Conservation (phyloP, 192 early-diverging fungal species). For the Entomortierella chlamydospora region DNA sequence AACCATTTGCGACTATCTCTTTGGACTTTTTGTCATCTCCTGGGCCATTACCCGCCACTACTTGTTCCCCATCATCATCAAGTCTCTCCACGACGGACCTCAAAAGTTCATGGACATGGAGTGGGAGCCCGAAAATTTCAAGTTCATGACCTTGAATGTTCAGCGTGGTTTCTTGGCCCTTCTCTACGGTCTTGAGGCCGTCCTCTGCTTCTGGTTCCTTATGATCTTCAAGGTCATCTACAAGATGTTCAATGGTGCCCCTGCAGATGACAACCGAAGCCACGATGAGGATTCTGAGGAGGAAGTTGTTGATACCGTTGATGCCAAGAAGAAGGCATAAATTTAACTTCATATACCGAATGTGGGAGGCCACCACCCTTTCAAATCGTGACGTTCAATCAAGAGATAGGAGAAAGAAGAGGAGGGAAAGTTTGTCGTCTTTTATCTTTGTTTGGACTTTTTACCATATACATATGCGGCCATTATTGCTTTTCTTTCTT, state of each 20-base stretch:
- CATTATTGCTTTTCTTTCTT: neutral
- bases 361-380: too few relatives aligned
- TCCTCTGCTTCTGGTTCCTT: constrained; percentile 84
- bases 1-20: constrained; percentile 73
- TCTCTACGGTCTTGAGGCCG: constrained; percentile 70
- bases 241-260: constrained; percentile 71
- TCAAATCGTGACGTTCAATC: too few relatives aligned
- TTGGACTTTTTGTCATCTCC: constrained; percentile 78
- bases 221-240: constrained; percentile 72
- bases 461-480: neutral
- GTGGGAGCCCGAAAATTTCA: constrained; percentile 67
- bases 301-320: constrained; percentile 4
- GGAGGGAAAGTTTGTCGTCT: too few relatives aligned
- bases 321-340: constrained; percentile 18
- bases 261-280: constrained; percentile 79
- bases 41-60: constrained; percentile 85
- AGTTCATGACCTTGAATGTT: constrained; percentile 60
- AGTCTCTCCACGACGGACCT: constrained; percentile 64
- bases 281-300: constrained; percentile 58
- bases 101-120: constrained; percentile 64
- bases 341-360: too few relatives aligned
- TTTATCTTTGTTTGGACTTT: constrained; percentile 2
- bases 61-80: constrained; percentile 75
- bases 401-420: too few relatives aligned
- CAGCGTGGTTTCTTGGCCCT: constrained; percentile 69